Evolutionary conservation across 169 alveolate genomes (phyloP).

Genomic region (Neospora caninum): DNA sequence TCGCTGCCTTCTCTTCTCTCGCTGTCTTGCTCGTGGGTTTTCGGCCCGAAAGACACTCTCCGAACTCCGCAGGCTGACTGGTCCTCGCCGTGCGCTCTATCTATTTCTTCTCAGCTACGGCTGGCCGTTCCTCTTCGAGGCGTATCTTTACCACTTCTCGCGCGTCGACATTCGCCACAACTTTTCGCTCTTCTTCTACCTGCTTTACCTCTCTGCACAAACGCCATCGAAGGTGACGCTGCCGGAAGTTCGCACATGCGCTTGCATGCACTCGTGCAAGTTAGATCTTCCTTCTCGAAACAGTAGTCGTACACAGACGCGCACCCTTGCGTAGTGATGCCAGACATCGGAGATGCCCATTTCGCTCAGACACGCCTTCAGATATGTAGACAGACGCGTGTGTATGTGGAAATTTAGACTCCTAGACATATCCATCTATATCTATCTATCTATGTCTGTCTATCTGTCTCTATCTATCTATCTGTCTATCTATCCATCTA

Average conservation of each 20-base stretch:
- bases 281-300: not conserved
- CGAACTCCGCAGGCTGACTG: too few species aligned
- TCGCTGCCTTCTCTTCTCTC: too few species aligned
- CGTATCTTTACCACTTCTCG: constrained; percentile 94
- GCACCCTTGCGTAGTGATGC: too few species aligned
- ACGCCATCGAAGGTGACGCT: constrained; percentile 75
- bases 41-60: too few species aligned
- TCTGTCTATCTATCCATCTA: too few species aligned
- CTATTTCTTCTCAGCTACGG: constrained; percentile 69
- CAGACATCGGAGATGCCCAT: too few species aligned
- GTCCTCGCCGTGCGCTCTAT: not conserved
- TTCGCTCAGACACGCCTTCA: too few species aligned
- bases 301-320: too few species aligned
- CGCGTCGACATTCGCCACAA: constrained; percentile 98
- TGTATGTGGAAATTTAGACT: too few species aligned
- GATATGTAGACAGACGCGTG: too few species aligned
- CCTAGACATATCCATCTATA: not conserved
- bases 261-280: not conserved
- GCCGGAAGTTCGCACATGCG: not conserved
- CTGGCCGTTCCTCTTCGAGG: constrained; percentile 68
- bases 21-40: too few species aligned
- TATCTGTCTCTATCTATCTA: too few species aligned
- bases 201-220: constrained; percentile 85
- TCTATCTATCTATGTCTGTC: not conserved
- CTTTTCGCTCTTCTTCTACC: constrained; percentile 95